Base-by-base conservation (phyloP, 176 grass and related monocot species). In the Otatea glauca region DNA sequence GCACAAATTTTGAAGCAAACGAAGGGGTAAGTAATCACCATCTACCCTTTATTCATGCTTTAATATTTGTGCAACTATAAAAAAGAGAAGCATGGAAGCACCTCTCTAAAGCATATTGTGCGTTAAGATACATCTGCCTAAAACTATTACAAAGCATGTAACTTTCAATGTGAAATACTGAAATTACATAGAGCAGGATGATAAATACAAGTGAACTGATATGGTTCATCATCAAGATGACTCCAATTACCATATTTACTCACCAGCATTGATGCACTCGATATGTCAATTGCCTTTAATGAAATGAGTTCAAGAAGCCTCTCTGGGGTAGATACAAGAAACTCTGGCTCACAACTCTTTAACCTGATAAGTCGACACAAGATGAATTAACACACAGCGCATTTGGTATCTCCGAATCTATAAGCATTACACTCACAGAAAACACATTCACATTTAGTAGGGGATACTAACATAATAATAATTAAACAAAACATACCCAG, bases 341-440 rank as follows among this genome's bases (percentile, higher is more conserved):
- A 98, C 91, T 98, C 96, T 0, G 93, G 96, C 25, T 98, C 96
- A 43, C 93, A 95, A 71, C 85, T 92, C 72, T 89, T 98, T 50
- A 98, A 63, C 62, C 96, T 95, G 79, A 50, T 42, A 54, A 77
- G 77, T 77, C 5, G 41, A 62, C 69, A 86, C 23, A 77, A 62
- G 78, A 67, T 14, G 64, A 67, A 86, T 83, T 35, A 87, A 64
- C 9, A 74, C 43, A 41, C 39, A 41, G 39, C 7, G 39, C 7
- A 41, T 41, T 41, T 41, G 39, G 39, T 41, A 41, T 41, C 7
- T 41, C 0, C 7, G 0, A 41, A 41, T 41, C 39, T 41, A 41
- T 41, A 41, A 37, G 0, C 21, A 1, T 9, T 43, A 70, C 0
- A 0, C 41, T 21, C 21, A 47, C 24, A 74, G 12, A 24, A 12